Evolutionary conservation across 768 basidiomycete genomes (phyloP).

Genomic region (Termitomyces sp.): DNA sequence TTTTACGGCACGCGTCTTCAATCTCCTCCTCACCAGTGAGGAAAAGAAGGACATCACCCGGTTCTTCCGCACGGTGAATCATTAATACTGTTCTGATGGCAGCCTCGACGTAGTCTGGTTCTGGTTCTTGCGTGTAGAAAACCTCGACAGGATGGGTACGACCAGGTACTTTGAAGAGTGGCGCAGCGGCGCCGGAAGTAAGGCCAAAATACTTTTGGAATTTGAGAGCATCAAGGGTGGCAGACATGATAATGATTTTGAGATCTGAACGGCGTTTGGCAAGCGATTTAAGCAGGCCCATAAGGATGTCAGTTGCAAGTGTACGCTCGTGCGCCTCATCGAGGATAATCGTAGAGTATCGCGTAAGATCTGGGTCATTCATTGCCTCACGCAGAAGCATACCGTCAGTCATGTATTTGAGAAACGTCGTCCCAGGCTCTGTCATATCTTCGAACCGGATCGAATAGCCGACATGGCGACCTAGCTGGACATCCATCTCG

Average conservation of each 20-base stretch:
- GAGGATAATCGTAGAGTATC: constrained; percentile 97
- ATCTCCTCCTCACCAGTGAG: constrained; percentile 98
- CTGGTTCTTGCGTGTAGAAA: constrained; percentile 89
- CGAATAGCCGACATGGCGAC: constrained; percentile 94
- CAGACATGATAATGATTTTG: constrained; percentile 98
- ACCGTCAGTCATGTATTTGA: constrained; percentile 99
- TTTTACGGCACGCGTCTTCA: constrained; percentile 92
- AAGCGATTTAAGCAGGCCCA: constrained; percentile 90
- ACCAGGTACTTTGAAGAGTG: constrained; percentile 88
- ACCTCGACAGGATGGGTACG: constrained; percentile 95
- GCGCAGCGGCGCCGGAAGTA: constrained; percentile 44
- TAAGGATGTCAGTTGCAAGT: constrained; percentile 95
- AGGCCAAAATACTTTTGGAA: constrained; percentile 91
- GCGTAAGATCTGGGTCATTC: constrained; percentile 85
- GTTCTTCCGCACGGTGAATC: constrained; percentile 95
- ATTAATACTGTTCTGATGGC: constrained; percentile 94
- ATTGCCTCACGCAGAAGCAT: constrained; percentile 98
- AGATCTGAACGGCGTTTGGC: constrained; percentile 80
- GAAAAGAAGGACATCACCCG: constrained; percentile 91
- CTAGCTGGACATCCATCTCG: constrained; percentile 96
- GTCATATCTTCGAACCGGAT: constrained; percentile 99
- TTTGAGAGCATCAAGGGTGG: constrained; percentile 93
- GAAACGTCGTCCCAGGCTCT: constrained; percentile 81
- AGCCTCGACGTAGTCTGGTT: constrained; percentile 95
- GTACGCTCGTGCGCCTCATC: constrained; percentile 99